Base-by-base conservation (phyloP, 345 rosid species). In the Brassica rapa region DNA sequence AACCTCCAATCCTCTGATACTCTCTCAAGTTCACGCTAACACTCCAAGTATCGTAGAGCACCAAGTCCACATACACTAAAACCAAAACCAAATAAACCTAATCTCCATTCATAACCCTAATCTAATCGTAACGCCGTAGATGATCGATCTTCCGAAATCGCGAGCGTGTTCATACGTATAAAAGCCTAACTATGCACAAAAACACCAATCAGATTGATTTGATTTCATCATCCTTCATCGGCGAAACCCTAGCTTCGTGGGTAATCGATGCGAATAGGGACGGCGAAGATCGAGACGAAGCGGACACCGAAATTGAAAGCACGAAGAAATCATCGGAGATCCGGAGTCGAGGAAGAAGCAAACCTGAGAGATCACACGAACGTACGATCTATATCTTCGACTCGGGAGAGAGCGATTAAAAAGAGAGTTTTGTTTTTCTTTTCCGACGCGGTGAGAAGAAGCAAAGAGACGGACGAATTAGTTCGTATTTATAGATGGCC, bases 331-430 rank as follows among this genome's bases (percentile, higher is more conserved):
- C 72, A 59, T 65, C 80, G 8, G 71, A 41, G 73, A 46, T 37
- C n/a, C 24, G 60, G 37, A 77, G 81, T 27, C 67, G 82, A 49
- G 25, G 64, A 9, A 68, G 80, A 81, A 81, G 77, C 80, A 76
- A 81, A 81, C 83, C 83, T 81, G 83, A 71, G 73, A 29, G 71
- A 72, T 19, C 62, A 55, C 55, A 71, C 65, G 66, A 33, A 37
- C 6, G 72, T 11, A 41, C 10, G 8, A 70, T 70, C 69, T 62
- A 23, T 37, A 65, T 46, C 73, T 72, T 66, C 68, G 77, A 56
- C 7, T 76, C 5, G 14, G 14, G 21, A 33, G 46, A 8, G 62
- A 56, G 25, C 8, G 27, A 55, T 3, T 1, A 8, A 21, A 21
- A 8, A 8, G 9, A 56, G 6, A 19, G 4, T 0, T 4, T 2